Evolutionary conservation across 768 basidiomycete genomes (phyloP).

Genomic region (Termitomyces sp.): DNA sequence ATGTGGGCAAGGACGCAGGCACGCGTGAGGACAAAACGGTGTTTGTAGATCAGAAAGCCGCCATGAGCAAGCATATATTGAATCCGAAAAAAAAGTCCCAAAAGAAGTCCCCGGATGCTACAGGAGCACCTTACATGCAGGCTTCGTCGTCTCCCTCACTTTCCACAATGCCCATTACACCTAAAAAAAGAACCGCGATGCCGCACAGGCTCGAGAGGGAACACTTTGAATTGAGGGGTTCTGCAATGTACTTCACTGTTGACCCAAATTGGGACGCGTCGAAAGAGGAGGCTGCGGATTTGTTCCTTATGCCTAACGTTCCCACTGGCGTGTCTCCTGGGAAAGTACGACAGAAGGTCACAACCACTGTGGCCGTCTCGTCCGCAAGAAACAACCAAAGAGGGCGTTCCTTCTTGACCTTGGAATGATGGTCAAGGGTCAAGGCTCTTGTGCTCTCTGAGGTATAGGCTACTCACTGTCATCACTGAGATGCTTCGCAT

Average conservation of each 20-base stretch:
- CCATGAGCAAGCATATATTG: neutral
- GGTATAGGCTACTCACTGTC: no score
- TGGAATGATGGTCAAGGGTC: neutral
- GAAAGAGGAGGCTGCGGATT: neutral
- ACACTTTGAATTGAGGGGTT: neutral
- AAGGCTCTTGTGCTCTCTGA: no score
- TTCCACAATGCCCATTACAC: neutral
- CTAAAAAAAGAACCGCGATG: neutral
- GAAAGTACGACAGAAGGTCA: neutral
- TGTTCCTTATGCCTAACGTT: neutral
- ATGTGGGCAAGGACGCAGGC: neutral
- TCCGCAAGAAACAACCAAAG: neutral
- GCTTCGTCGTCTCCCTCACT: neutral
- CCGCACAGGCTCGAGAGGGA: neutral
- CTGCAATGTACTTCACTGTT: neutral
- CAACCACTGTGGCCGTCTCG: neutral
- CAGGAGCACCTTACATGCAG: neutral
- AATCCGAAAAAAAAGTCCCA: neutral
- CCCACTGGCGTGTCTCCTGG: no score
- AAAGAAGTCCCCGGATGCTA: neutral
- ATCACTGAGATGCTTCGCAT: no score
- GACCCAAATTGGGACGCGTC: conserved; percentile 1
- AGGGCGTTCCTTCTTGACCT: neutral
- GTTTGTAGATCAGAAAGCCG: neutral
- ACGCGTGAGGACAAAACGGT: neutral